Conservation (phyloP, 83 land plant genomes). For the Thuja plicata region DNA sequence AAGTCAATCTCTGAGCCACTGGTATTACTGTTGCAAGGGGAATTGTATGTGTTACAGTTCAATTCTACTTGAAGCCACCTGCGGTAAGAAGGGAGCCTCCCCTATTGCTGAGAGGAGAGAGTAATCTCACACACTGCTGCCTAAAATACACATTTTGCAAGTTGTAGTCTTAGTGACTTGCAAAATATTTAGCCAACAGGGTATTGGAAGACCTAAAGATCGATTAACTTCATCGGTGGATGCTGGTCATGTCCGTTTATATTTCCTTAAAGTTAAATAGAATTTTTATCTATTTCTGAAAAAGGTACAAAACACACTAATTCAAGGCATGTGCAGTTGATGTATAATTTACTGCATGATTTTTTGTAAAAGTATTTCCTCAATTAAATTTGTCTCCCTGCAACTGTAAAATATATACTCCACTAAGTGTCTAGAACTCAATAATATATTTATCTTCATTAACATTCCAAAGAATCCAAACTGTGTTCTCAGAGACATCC, state of each 20-base stretch:
- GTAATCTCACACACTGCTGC: too few relatives aligned
- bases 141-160: too few relatives aligned
- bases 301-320: neutral
- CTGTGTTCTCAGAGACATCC: neutral
- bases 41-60: too few relatives aligned
- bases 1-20: too few relatives aligned
- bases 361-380: neutral
- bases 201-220: neutral
- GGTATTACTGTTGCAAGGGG: too few relatives aligned
- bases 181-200: too few relatives aligned
- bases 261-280: neutral
- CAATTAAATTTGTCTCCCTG: neutral
- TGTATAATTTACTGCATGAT: neutral
- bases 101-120: too few relatives aligned
- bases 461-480: neutral
- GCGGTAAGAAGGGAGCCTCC: too few relatives aligned
- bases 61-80: too few relatives aligned
- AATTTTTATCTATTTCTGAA: too few relatives aligned
- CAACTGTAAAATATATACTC: neutral
- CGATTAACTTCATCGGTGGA: neutral
- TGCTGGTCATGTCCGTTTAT: neutral
- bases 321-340: neutral
- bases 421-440: neutral
- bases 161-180: too few relatives aligned
- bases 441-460: neutral